These are phyloP conservation scores for Zygotorulaspora sp. DNA, from an alignment of 805 yeast genomes.

Conservation along the genomic window DNA sequence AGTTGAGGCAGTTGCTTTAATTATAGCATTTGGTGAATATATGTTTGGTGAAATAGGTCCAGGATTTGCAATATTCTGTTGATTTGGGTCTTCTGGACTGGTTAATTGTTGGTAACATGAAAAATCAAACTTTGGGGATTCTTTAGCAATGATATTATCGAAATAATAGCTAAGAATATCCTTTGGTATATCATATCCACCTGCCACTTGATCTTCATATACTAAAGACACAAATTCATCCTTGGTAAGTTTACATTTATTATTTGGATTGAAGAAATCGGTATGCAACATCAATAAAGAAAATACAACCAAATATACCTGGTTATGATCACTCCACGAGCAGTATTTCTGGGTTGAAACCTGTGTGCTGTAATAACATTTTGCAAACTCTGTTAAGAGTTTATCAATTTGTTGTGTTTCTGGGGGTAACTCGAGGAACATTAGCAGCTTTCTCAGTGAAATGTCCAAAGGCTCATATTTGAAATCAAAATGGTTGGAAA, in stretches of 20 bases:
- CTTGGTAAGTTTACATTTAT: conserved; percentile 62
- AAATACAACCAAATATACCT: conserved; percentile 58
- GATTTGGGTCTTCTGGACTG: conserved; percentile 2
- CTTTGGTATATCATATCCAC: conserved; percentile 32
- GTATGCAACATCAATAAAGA: conserved; percentile 71
- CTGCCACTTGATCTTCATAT: conserved; percentile 31
- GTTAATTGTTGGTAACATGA: conserved; percentile 5
- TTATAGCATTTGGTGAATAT: conserved; percentile 25
- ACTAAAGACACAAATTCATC: conserved; percentile 54
- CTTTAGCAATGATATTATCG: conserved; percentile 60
- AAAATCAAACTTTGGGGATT: conserved; percentile 40
- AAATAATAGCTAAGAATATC: conserved; percentile 53
- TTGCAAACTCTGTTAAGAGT: conserved; percentile 53
- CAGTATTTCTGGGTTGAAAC: conserved; percentile 7
- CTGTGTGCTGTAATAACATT: conserved; percentile 42
- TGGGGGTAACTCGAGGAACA: conserved; percentile 56
- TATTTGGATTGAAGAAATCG: conserved; percentile 63
- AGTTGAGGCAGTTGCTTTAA: conserved; percentile 9
- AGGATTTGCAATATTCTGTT: conserved; percentile 3
- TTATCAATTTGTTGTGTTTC: conserved; percentile 78
- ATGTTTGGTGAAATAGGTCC: conserved; percentile 3
- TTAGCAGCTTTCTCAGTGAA: conserved; percentile 55
- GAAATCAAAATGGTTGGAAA: conserved; percentile 45
- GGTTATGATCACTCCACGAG: conserved; percentile 41
- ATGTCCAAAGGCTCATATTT: conserved; percentile 57